Percentiles rank a stretch among this genome's conserved stretches.
phyloP scores from a whole-genome alignment of 768 basidiomycete genomes.

The Suillus tomentosus region DNA sequence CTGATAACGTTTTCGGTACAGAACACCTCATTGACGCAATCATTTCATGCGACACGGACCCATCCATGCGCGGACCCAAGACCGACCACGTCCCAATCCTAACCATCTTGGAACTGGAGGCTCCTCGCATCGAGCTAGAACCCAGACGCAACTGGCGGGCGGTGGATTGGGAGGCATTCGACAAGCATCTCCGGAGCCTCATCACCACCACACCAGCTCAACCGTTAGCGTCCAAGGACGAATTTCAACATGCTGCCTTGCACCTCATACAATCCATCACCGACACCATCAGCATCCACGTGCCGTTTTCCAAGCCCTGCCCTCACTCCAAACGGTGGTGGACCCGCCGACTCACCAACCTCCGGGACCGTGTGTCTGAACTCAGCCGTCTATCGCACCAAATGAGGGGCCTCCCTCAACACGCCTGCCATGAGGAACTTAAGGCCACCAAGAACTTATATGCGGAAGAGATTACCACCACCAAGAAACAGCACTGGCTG shows the following conservation, averaged over 20 bases:
- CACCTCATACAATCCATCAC: conserved; percentile 24
- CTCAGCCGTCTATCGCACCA: not conserved
- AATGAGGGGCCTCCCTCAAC: not conserved
- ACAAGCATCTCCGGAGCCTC: not conserved
- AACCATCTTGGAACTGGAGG: no score
- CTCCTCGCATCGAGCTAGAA: no score
- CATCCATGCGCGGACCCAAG: no score
- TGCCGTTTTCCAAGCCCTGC: conserved; percentile 9
- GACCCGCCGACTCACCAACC: conserved; percentile 7
- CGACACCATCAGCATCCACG: not conserved
- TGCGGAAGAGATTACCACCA: rapidly evolving
- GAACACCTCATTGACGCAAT: no score
- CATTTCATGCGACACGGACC: no score
- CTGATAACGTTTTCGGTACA: no score
- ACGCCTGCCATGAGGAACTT: not conserved
- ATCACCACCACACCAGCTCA: not conserved
- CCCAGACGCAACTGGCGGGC: conserved; percentile 11
- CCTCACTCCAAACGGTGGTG: conserved; percentile 37
- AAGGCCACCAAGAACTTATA: not conserved
- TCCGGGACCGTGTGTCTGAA: no score
- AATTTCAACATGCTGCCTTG: conserved; percentile 13
- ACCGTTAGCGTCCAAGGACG: not conserved
- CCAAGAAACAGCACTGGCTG: conserved; percentile 10
- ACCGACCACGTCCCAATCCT: no score
- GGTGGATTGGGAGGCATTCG: conserved; percentile 16